Conservation (phyloP, 495 filamentous ascomycete species). For the Barbatosphaeria neglecta region DNA sequence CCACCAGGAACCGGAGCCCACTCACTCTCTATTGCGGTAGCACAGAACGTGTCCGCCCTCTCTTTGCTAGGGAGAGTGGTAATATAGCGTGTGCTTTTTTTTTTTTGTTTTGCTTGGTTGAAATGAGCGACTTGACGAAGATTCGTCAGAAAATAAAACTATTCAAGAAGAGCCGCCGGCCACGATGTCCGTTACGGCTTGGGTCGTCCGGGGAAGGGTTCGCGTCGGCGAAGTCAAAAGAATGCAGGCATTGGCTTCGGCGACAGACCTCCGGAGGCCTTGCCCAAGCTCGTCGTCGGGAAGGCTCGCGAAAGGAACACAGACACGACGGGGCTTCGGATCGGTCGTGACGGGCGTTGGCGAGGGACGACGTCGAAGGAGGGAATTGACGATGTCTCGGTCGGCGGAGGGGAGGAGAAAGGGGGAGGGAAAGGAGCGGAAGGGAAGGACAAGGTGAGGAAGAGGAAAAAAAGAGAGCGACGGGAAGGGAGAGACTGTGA, state of each 20-base stretch:
- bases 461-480: slow-evolving; percentile 7
- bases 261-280: slow-evolving; percentile 9
- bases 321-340: slow-evolving; percentile 4
- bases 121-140: slow-evolving; percentile 39
- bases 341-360: slow-evolving; percentile 15
- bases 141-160: slow-evolving; percentile 12
- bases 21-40: slow-evolving; percentile 13
- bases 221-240: slow-evolving; percentile 21
- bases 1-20: neutral
- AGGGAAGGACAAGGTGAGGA: slow-evolving; percentile 7
- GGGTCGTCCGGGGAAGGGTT: slow-evolving; percentile 4
- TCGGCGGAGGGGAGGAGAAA: slow-evolving; percentile 7
- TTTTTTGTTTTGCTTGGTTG: slow-evolving; percentile 12
- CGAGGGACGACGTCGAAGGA: slow-evolving; percentile 18
- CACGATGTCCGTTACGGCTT: slow-evolving; percentile 4
- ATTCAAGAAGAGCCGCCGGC: neutral
- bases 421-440: slow-evolving; percentile 4
- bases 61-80: neutral
- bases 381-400: slow-evolving; percentile 13
- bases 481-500: slow-evolving; percentile 8
- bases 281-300: slow-evolving; percentile 7
- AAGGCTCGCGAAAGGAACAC: slow-evolving; percentile 5
- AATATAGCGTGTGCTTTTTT: no score
- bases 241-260: slow-evolving; percentile 15
- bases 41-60: slow-evolving; percentile 11